A percentile compares a stretch with the other conserved stretches of the same genome.
Conservation (phyloP, 306 rosid genomes). For the Fragaria nilgerrensis region DNA sequence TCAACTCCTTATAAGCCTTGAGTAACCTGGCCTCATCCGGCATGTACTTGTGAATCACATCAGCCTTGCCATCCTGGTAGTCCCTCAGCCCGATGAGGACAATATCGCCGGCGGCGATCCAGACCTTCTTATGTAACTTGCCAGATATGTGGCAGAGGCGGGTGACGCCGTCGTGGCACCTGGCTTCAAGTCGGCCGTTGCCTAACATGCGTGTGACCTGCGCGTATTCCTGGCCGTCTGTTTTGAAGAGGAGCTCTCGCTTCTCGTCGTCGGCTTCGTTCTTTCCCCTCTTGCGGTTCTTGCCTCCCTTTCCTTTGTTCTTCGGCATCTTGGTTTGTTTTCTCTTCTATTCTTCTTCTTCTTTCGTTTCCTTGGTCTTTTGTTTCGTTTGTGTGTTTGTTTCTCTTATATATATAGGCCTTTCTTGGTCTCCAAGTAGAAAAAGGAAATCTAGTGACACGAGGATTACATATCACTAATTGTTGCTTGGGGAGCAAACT, state of each 20-base stretch:
- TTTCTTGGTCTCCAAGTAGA: neutral
- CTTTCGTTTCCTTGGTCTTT: neutral
- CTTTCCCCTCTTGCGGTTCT: slow-evolving; percentile 56
- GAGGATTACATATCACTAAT: neutral
- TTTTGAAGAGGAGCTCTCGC: slow-evolving; percentile 46
- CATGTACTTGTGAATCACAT: slow-evolving; percentile 43
- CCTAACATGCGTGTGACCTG: slow-evolving; percentile 26
- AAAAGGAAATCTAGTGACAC: neutral
- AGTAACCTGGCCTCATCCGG: slow-evolving; percentile 35
- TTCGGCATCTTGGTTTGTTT: slow-evolving; percentile 35
- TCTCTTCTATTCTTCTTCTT: neutral
- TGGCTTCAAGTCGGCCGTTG: slow-evolving; percentile 27
- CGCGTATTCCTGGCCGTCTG: slow-evolving; percentile 42
- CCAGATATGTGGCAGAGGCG: slow-evolving; percentile 35
- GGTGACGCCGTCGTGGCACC: slow-evolving; percentile 30
- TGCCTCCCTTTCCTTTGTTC: slow-evolving; percentile 58
- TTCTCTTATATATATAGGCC: neutral
- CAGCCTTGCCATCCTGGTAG: slow-evolving; percentile 41
- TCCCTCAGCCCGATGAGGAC: slow-evolving; percentile 34
- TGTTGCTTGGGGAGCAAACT: neutral
- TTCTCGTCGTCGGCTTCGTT: slow-evolving; percentile 55
- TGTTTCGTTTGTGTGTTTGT: too few relatives aligned
- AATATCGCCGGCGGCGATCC: slow-evolving; percentile 42
- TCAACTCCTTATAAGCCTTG: neutral
- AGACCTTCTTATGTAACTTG: slow-evolving; percentile 40